Conservation (phyloP, 805 yeast species). For the Starmerella lactis-condensi region DNA sequence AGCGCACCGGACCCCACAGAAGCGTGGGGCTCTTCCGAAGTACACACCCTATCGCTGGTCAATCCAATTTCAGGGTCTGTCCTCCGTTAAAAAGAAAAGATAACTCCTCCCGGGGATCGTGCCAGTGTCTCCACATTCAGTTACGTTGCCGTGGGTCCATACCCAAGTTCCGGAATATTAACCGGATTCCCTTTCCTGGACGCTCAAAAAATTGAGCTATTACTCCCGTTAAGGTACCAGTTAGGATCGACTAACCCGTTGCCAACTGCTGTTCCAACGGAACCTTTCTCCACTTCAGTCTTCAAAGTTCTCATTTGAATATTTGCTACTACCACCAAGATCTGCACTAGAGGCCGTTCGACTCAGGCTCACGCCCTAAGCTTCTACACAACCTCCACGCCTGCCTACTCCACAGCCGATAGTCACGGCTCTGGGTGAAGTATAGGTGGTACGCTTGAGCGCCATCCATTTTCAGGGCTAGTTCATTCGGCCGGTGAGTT, state of each 20-base stretch:
- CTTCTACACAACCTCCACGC: conserved; percentile 29
- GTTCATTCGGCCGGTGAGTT: conserved; percentile 36
- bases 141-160: conserved; percentile 29
- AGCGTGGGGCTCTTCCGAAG: conserved; percentile 27
- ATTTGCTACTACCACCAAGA: conserved; percentile 29
- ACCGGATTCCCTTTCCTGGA: conserved; percentile 30
- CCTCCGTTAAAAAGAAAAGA: conserved; percentile 28
- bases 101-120: conserved; percentile 26
- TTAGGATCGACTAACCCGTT: conserved; percentile 30
- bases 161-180: conserved; percentile 29
- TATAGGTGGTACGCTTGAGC: conserved; percentile 28
- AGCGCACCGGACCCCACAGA: conserved; percentile 28
- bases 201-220: conserved; percentile 23
- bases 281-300: conserved; percentile 30
- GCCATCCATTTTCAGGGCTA: conserved; percentile 30
- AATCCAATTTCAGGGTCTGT: conserved; percentile 28
- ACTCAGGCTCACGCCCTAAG: conserved; percentile 28
- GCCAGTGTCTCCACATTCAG: conserved; percentile 28
- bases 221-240: conserved; percentile 27
- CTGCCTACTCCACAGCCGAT: conserved; percentile 28
- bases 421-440: conserved; percentile 26
- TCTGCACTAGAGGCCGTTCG: conserved; percentile 28
- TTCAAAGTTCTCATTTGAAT: conserved; percentile 28
- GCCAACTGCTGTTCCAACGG: conserved; percentile 29
- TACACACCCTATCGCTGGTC: conserved; percentile 4